Base-by-base conservation (phyloP, 1,139 yeast genomes). In the Magnusiomyces suaveolens region DNA sequence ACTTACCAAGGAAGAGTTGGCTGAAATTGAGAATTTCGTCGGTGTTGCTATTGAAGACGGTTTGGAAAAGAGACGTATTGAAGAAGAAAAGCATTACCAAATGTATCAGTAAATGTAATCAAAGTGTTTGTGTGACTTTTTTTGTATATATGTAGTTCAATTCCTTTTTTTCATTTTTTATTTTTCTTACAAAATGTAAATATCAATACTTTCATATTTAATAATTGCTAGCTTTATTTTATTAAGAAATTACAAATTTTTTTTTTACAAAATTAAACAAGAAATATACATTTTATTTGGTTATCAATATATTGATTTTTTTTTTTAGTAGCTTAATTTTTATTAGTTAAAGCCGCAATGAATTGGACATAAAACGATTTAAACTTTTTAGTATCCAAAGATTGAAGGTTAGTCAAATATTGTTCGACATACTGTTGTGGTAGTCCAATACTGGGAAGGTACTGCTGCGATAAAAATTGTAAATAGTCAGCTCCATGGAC, bases 11-110 rank as follows among this genome's bases (percentile, higher is more conserved):
- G 43, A 21, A 4, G 77, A 78, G 54, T 76, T 79, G 64, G 73
- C 75, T 49, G 95, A 86, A 64, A 78, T 86, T 62, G 77, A 82
- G 69, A 81, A 79, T 36, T 79, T 76, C 64, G 81, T 90, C 64
- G 95, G 95, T 62, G 51, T 54, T 20, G 69, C 66, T 55, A 62
- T 71, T 56, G 73, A 77, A 58, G 81, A 74, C 69, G 86, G 73
- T 29, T 62, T 70, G 47, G 59, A 62, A 29, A 59, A 58, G 56
- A 64, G 72, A 46, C 50, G 56, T 46, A 47, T 47, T 20, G 63
- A 64, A 54, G 71, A 69, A 52, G 57, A 62, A 14, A 62, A 65
- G 39, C 69, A 70, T 18, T 60, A 65, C 54, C 55, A 62, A 44
- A 57, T 63, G 46, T 69, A 69, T 54, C 60, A 60, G 43, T 69